These are phyloP conservation scores for Thamnidium elegans DNA, from an alignment of 192 early-diverging fungal species.

Conservation along the genomic window DNA sequence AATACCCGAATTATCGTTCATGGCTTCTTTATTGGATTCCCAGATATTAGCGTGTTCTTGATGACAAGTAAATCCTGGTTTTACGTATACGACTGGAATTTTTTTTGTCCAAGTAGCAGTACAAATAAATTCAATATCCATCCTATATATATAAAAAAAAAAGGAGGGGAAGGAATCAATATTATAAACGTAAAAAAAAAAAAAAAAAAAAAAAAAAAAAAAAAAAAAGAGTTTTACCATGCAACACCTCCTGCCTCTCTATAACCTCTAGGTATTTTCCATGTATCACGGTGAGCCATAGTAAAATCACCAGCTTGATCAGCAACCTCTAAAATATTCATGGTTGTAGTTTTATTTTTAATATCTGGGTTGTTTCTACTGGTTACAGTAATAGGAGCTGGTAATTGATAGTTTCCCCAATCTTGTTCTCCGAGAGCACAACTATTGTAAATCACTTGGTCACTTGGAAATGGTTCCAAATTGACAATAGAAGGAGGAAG, in stretches of 20 bases:
- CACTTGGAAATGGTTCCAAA: slow-evolving; percentile 26
- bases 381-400: slow-evolving; percentile 21
- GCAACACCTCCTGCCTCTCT: slow-evolving; percentile 33
- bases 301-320: slow-evolving; percentile 41
- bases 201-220: not conserved
- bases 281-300: slow-evolving; percentile 36
- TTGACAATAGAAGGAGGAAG: slow-evolving; percentile 31
- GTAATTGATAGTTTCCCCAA: slow-evolving; percentile 29
- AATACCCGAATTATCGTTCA: slow-evolving; percentile 26
- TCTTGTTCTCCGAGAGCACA: slow-evolving; percentile 25
- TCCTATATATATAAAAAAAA: slow-evolving; percentile 3
- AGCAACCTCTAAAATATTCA: slow-evolving; percentile 29
- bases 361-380: slow-evolving; percentile 9
- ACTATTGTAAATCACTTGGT: slow-evolving; percentile 26
- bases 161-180: not conserved
- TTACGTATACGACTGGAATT: slow-evolving; percentile 25
- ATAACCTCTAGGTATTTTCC: slow-evolving; percentile 36
- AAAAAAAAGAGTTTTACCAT: slow-evolving; percentile 16
- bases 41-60: slow-evolving; percentile 34
- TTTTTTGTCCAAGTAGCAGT: slow-evolving; percentile 34
- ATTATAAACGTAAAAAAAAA: not conserved
- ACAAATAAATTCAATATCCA: slow-evolving; percentile 42
- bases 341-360: slow-evolving; percentile 1
- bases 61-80: slow-evolving; percentile 29
- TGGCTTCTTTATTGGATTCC: slow-evolving; percentile 24